These are phyloP conservation scores for Yamadazyma phyllophila DNA, from an alignment of 805 yeast species.

Conservation along the genomic window DNA sequence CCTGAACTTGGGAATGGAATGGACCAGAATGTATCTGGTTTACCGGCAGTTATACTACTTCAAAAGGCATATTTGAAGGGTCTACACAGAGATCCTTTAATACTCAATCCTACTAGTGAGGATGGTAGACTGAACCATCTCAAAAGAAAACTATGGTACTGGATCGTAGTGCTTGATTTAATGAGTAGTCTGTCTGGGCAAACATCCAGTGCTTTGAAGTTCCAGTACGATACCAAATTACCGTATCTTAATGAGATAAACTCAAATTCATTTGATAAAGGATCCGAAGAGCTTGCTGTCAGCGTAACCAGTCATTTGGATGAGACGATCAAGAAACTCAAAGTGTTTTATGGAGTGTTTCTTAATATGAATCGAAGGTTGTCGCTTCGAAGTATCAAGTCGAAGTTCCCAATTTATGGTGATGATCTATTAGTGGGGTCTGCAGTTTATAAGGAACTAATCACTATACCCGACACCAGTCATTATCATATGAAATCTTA, in stretches of 20 bases:
- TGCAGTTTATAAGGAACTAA: background rate
- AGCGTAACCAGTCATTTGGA: background rate
- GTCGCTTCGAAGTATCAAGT: background rate
- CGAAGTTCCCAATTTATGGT: background rate
- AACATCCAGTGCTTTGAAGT: constrained; percentile 24
- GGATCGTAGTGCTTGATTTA: constrained; percentile 24
- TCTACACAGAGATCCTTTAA: constrained; percentile 61
- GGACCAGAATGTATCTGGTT: constrained; percentile 59
- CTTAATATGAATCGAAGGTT: background rate
- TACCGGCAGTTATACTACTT: constrained; percentile 50
- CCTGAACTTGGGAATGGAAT: constrained; percentile 56
- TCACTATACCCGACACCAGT: background rate
- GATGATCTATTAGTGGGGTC: background rate
- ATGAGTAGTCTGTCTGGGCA: constrained; percentile 26
- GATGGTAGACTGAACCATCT: constrained; percentile 23
- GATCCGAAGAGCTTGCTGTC: constrained; percentile 1
- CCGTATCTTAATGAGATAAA: constrained; percentile 18
- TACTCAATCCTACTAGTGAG: constrained; percentile 19
- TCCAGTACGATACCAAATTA: constrained; percentile 25
- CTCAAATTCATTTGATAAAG: constrained; percentile 1
- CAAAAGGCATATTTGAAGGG: constrained; percentile 69
- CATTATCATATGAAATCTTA: constrained; percentile 2
- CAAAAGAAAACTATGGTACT: constrained; percentile 35
- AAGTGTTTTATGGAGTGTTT: background rate
- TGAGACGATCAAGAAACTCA: background rate